Conservation (phyloP, 1,284 basidiomycete genomes). For the Tetrapyrgos nigripes region DNA sequence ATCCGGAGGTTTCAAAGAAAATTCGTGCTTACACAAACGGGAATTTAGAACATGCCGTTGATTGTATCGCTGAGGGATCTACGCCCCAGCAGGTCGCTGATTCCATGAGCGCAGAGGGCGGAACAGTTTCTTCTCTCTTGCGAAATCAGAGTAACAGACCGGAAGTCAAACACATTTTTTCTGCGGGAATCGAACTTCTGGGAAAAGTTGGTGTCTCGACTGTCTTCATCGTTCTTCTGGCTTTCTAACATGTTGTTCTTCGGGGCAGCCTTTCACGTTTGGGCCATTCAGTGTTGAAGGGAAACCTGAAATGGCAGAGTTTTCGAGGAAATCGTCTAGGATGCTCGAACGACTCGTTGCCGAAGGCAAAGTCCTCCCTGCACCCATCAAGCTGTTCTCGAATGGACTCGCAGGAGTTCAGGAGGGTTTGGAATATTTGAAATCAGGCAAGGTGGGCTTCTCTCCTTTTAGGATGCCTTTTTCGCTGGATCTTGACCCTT, state of each 20-base stretch:
- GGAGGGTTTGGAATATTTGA: slow-evolving; percentile 29
- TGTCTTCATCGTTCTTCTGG: background rate
- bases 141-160: slow-evolving; percentile 25
- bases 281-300: background rate
- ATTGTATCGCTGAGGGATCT: slow-evolving; percentile 31
- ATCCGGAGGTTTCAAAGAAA: slow-evolving; percentile 2
- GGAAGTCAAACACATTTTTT: slow-evolving; percentile 27
- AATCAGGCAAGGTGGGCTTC: slow-evolving; percentile 29
- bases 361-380: slow-evolving; percentile 30
- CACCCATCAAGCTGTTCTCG: slow-evolving; percentile 35
- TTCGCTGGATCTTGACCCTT: too few species aligned
- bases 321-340: slow-evolving; percentile 25
- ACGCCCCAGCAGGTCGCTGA: slow-evolving; percentile 29
- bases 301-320: slow-evolving; percentile 17
- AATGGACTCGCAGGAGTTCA: slow-evolving; percentile 34
- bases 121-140: slow-evolving; percentile 28
- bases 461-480: too few species aligned
- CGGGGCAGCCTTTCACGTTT: background rate
- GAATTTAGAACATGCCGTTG: slow-evolving; percentile 31
- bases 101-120: slow-evolving; percentile 30
- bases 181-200: slow-evolving; percentile 32
- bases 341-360: slow-evolving; percentile 33
- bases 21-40: slow-evolving; percentile 28
- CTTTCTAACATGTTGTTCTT: background rate
- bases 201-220: slow-evolving; percentile 4